Evolutionary conservation across 2,329 filamentous ascomycete genomes (phyloP).

Genomic region (Xylaria arbuscula): DNA sequence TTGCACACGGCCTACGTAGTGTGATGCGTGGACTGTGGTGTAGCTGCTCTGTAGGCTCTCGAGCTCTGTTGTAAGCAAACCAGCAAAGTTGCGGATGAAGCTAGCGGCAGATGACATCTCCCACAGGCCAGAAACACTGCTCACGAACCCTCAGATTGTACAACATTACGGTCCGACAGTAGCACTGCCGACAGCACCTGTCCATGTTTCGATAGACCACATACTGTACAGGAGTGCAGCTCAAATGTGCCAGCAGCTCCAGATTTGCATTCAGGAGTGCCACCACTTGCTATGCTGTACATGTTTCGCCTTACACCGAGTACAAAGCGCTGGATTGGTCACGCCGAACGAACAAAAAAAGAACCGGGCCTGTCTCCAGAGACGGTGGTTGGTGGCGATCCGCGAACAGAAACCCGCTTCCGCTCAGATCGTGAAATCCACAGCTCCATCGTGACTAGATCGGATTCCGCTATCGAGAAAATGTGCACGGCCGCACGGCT

Average conservation of each 20-base stretch:
- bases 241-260: neutral
- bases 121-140: neutral
- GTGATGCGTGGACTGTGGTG: neutral
- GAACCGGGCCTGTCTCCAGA: slow-evolving; percentile 1
- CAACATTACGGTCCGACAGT: neutral
- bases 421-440: slow-evolving; percentile 24
- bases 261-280: neutral
- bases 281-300: neutral
- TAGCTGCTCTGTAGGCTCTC: neutral
- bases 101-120: slow-evolving; percentile 8
- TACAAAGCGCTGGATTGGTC: slow-evolving; percentile 3
- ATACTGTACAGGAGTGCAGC: slow-evolving; percentile 1
- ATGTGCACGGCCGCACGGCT: neutral
- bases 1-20: neutral
- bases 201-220: neutral
- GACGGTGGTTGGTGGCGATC: slow-evolving; percentile 25
- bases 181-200: neutral
- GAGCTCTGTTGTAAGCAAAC: neutral
- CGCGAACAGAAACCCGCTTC: slow-evolving; percentile 18
- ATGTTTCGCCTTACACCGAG: neutral
- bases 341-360: slow-evolving; percentile 4
- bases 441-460: slow-evolving; percentile 20
- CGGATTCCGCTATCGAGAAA: slow-evolving; percentile 27
- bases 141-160: slow-evolving; percentile 6
- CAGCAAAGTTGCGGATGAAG: slow-evolving; percentile 9